A percentile compares a stretch with the other conserved stretches of the same genome.
phyloP scores from a whole-genome alignment of 2,329 filamentous ascomycete genomes.

The Fusarium sublunatum region DNA sequence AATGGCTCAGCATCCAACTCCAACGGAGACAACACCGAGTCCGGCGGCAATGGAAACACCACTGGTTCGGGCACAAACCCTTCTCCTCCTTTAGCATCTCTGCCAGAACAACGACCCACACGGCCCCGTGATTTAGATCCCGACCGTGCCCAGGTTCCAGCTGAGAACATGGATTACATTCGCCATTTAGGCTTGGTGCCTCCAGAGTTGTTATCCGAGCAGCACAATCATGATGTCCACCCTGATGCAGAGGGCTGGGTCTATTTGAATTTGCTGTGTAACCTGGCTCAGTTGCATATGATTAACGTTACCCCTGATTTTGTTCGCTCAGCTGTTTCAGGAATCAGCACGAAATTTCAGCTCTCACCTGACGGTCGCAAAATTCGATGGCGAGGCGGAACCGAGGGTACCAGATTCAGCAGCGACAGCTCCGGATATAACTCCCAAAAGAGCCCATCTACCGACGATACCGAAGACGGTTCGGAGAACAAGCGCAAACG shows the following conservation, averaged over 20 bases:
- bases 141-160: constrained; percentile 77
- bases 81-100: constrained; percentile 54
- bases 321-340: constrained; percentile 75
- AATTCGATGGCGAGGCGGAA: constrained; percentile 81
- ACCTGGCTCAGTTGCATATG: constrained; percentile 86
- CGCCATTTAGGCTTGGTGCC: constrained; percentile 76
- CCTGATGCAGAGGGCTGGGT: constrained; percentile 81
- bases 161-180: constrained; percentile 84
- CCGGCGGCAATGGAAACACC: constrained; percentile 53
- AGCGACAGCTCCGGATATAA: constrained; percentile 69
- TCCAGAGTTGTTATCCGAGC: constrained; percentile 62
- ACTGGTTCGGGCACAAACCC: constrained; percentile 51
- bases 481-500: constrained; percentile 60
- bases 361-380: constrained; percentile 81
- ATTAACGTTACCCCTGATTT: constrained; percentile 84
- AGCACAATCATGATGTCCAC: constrained; percentile 60
- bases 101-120: constrained; percentile 79
- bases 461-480: constrained; percentile 60
- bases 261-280: constrained; percentile 82
- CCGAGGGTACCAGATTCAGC: constrained; percentile 71
- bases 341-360: constrained; percentile 80
- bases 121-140: constrained; percentile 81
- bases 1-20: constrained; percentile 60
- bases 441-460: constrained; percentile 60
- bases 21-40: constrained; percentile 60